Percentiles rank a stretch among this genome's conserved stretches.
Conservation (phyloP, 2,329 filamentous ascomycete species). For the Pseudogymnoascus sp. region DNA sequence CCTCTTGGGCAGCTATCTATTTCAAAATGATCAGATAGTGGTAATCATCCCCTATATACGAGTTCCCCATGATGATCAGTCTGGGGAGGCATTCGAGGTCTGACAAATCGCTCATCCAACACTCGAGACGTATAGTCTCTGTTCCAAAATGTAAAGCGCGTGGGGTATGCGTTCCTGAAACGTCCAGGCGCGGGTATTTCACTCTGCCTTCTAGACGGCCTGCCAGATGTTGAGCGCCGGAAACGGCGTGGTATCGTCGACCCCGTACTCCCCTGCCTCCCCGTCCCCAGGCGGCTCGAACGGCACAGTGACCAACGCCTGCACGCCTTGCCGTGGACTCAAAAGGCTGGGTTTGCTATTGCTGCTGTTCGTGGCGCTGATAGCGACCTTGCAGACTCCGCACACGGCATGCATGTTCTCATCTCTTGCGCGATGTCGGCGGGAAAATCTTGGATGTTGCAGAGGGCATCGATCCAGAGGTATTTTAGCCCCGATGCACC, state of each 20-base stretch:
- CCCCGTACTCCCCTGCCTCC: background rate
- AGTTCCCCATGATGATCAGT: background rate
- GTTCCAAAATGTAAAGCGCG: slow-evolving; percentile 11
- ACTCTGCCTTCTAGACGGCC: background rate
- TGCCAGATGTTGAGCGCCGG: background rate
- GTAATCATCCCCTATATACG: background rate
- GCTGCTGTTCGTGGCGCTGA: background rate
- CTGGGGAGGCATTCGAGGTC: background rate
- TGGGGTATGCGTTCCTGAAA: slow-evolving; percentile 15
- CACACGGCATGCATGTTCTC: background rate
- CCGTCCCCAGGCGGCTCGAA: background rate
- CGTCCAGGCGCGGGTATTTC: slow-evolving; percentile 12
- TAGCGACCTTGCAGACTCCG: background rate
- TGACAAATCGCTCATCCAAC: background rate
- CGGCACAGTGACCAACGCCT: background rate
- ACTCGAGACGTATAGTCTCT: background rate
- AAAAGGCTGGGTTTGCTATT: background rate
- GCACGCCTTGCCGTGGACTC: background rate
- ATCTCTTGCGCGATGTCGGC: background rate
- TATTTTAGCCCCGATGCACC: background rate
- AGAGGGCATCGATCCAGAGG: background rate
- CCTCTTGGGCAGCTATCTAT: background rate
- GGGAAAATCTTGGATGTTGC: background rate
- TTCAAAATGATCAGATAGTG: background rate
- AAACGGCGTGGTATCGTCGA: background rate